A percentile compares a stretch with the other conserved stretches of the same genome.
phyloP scores from a whole-genome alignment of 2,329 filamentous ascomycete genomes.

The Daldinia sp. region DNA sequence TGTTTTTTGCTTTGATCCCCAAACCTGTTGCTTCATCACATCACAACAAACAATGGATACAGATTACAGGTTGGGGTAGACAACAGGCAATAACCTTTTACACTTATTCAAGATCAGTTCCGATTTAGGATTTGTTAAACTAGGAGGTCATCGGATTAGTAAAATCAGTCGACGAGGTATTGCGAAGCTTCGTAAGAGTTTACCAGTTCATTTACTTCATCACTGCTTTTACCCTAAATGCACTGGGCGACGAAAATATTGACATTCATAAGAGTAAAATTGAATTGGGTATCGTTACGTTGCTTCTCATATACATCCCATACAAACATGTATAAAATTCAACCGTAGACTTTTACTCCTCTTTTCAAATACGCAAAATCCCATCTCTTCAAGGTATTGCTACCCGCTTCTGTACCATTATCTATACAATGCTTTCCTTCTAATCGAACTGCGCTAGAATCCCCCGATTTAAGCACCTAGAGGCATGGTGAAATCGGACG shows the following conservation, averaged over 20 bases:
- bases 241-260: not conserved
- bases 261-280: not conserved
- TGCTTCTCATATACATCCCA: not conserved
- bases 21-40: no score
- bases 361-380: not conserved
- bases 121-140: no score
- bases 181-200: no score
- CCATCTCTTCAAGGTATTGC: slow-evolving; percentile 5
- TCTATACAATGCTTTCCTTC: no score
- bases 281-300: slow-evolving; percentile 8
- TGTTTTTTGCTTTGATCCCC: no score
- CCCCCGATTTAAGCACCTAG: not conserved
- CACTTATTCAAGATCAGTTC: no score
- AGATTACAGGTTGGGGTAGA: no score
- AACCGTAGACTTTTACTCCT: not conserved
- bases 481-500: slow-evolving; percentile 30
- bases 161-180: no score
- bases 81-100: no score
- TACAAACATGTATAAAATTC: not conserved
- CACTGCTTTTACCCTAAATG: not conserved
- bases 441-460: not conserved
- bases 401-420: not conserved
- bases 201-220: no score
- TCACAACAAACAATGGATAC: no score
- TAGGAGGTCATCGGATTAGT: no score